Evolutionary conservation across 2,329 filamentous ascomycete species (phyloP), one percentile per base, ranked within the genome.

Genomic region (Fusarium sp.): DNA sequence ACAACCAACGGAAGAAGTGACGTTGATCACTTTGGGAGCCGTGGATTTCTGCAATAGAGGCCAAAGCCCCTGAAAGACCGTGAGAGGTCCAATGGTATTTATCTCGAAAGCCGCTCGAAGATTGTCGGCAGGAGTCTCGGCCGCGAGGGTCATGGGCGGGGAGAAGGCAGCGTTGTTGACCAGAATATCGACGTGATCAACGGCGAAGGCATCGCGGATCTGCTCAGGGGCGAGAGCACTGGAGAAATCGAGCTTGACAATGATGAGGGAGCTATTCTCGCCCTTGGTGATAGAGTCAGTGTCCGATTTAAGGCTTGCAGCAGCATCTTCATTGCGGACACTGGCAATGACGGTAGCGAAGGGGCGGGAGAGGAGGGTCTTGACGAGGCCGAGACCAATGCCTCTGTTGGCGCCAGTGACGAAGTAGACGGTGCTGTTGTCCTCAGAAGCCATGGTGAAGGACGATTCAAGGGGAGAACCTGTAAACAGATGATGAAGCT

Each of bases 121-220:
- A 52, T 85, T 82, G 2, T 71, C 73, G 5, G 76, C 74, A 6
- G 76, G 82, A 30, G 61, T 84, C 25, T 79, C 74, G 6, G 74
- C 60, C 0, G 82, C 79, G 1, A 78, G 73, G 1, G 75, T 78
- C 67, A 80, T 81, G 43, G 78, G 74, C 11, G 78, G 77, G 16
- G 75, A 77, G 23, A 85, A 82, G 3, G 84, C 88, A 0, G 88
- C 88, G 69, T 90, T 90, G 67, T 85, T 86, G 70, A 90, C 84
- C 5, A 90, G 82, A 8, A 88, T 77, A 52, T 90, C 87, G n/a
- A 90, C 77, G 20, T 82, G 77, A 16, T 74, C 72, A 72, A 87
- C 66, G 6, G 83, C 68, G 8, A 77, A 78, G 3, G 83, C 76
- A 10, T 68, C 56, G 5, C 67, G 70, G 2, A 80, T 70, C 6